Evolutionary conservation across 176 grass and related monocot species (phyloP).

Genomic region (Dactylis glomerata): DNA sequence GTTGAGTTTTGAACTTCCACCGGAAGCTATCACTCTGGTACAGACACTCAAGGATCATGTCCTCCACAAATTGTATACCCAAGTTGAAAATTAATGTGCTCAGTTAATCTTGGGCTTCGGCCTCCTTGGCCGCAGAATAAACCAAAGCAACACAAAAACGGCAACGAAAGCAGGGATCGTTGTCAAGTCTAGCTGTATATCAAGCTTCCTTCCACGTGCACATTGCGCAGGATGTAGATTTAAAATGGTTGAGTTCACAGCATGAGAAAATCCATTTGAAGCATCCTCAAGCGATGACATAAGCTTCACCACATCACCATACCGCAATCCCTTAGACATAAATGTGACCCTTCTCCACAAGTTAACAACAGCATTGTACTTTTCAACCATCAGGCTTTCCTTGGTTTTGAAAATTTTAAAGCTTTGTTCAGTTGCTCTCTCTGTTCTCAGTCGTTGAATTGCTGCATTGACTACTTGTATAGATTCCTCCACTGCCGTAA

Average conservation of each 20-base stretch:
- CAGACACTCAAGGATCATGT: slow-evolving; percentile 11
- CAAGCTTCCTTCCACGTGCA: slow-evolving; percentile 75
- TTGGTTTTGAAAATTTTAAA: slow-evolving; percentile 83
- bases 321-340: slow-evolving; percentile 72
- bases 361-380: slow-evolving; percentile 81
- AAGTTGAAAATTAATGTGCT: background rate
- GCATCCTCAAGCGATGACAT: slow-evolving; percentile 75
- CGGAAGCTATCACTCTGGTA: background rate
- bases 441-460: slow-evolving; percentile 56
- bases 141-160: slow-evolving; percentile 87
- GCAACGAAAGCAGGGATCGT: slow-evolving; percentile 74
- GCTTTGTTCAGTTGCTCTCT: slow-evolving; percentile 55
- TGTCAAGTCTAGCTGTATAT: slow-evolving; percentile 78
- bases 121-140: slow-evolving; percentile 78
- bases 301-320: slow-evolving; percentile 78
- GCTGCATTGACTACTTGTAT: slow-evolving; percentile 76
- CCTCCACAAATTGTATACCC: background rate
- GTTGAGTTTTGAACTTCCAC: slow-evolving; percentile 3
- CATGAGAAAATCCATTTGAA: slow-evolving; percentile 75
- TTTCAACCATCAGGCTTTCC: slow-evolving; percentile 74
- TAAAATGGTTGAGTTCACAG: slow-evolving; percentile 74
- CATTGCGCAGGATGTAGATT: slow-evolving; percentile 74
- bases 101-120: slow-evolving; percentile 97
- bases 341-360: slow-evolving; percentile 86
- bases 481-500: slow-evolving; percentile 90